Percentiles rank a stretch among this genome's conserved stretches.
phyloP scores from a whole-genome alignment of 148 eudicot species.

The Nepenthes gracilis region DNA sequence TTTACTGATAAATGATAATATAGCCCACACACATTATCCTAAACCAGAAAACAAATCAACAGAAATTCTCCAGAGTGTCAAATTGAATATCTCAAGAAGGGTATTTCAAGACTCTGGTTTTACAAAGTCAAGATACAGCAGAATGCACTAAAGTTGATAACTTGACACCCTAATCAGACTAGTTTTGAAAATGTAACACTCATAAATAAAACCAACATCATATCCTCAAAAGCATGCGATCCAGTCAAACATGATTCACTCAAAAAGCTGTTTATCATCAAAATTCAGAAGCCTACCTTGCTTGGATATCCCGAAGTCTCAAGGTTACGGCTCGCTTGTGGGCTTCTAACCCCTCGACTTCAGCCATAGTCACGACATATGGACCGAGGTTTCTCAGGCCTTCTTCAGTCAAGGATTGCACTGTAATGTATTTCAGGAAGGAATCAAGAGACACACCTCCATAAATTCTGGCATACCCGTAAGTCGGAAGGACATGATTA shows the following conservation, averaged over 20 bases:
- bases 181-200: no score
- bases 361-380: constrained; percentile 87
- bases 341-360: constrained; percentile 90
- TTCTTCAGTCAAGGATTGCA: constrained; percentile 92
- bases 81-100: no score
- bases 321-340: constrained; percentile 93
- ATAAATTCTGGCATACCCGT: constrained; percentile 93
- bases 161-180: no score
- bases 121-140: no score
- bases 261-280: neutral
- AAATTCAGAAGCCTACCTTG: constrained; percentile 23
- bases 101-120: no score
- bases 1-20: no score
- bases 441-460: constrained; percentile 93
- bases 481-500: constrained; percentile 96
- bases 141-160: no score
- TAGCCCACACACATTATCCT: no score
- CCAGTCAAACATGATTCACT: neutral
- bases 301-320: constrained; percentile 81
- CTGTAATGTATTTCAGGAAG: constrained; percentile 86
- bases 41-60: no score
- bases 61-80: no score
- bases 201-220: no score
- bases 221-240: no score
- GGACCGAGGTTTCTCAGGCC: constrained; percentile 74